Evolutionary conservation across 208 protist genomes (phyloP).

Genomic region (Crithidia mellificae): DNA sequence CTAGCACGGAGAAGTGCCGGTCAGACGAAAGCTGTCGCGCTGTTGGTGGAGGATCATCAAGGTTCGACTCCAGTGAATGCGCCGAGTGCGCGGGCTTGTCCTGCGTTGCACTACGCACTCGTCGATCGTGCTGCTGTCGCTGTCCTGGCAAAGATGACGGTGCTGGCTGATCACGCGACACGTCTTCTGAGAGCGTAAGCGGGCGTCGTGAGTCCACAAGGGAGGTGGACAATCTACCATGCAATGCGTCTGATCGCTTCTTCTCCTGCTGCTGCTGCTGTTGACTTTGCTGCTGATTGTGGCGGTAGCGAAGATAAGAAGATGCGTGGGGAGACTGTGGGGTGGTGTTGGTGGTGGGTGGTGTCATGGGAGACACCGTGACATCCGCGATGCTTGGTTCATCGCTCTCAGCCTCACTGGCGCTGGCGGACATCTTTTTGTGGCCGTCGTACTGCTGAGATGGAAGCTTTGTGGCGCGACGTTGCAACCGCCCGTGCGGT

Average conservation of each 20-base stretch:
- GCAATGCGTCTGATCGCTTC: neutral
- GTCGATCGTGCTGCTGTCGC: neutral
- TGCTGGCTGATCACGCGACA: no score
- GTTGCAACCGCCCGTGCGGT: neutral
- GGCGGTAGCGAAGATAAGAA: slow-evolving; percentile 3
- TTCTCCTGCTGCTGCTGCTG: no score
- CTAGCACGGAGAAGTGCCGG: slow-evolving; percentile 15
- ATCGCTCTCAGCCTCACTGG: neutral
- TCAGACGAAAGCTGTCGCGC: slow-evolving; percentile 32
- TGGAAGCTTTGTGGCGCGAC: neutral
- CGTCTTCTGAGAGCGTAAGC: no score
- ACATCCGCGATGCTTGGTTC: slow-evolving; percentile 30
- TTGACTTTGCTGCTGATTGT: no score
- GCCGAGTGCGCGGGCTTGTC: neutral
- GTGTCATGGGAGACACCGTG: slow-evolving; percentile 39
- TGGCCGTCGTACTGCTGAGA: neutral
- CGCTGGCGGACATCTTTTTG: neutral
- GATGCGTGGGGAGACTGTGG: slow-evolving; percentile 10
- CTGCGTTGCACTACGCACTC: neutral
- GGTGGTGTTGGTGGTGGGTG: slow-evolving; percentile 12
- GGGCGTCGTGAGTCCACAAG: neutral
- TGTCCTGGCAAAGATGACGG: no score
- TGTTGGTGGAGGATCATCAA: slow-evolving; percentile 8
- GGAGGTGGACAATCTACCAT: neutral
- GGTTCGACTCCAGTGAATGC: no score